Percentiles rank a stretch among this genome's conserved stretches.
These are phyloP conservation scores for Scopulariopsis brevicaulis DNA, from an alignment of 2,329 filamentous ascomycete species.

Conservation along the genomic window DNA sequence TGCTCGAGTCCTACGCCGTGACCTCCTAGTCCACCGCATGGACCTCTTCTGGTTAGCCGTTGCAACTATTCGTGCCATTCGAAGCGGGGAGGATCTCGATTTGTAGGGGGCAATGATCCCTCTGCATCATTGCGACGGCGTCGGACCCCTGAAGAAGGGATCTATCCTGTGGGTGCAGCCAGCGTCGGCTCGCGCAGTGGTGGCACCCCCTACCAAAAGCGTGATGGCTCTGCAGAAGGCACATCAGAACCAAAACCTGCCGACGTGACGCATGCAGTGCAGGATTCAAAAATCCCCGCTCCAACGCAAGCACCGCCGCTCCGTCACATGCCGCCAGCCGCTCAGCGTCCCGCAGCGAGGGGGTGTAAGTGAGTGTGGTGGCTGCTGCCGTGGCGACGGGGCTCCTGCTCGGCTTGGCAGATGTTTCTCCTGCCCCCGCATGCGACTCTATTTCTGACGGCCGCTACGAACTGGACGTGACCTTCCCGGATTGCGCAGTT, in stretches of 20 bases:
- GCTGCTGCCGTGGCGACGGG: neutral
- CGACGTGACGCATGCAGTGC: neutral
- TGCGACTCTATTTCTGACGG: neutral
- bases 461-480: neutral
- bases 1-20: neutral
- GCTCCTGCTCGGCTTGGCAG: neutral
- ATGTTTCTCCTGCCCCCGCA: neutral
- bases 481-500: too few relatives aligned
- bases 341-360: neutral
- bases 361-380: neutral
- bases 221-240: neutral
- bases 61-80: too few relatives aligned
- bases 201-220: neutral
- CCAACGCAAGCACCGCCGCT: neutral
- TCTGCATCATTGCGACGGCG: too few relatives aligned
- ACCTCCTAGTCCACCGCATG: neutral
- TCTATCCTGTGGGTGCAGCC: too few relatives aligned
- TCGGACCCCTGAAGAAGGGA: too few relatives aligned
- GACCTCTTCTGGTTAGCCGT: too few relatives aligned
- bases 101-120: too few relatives aligned
- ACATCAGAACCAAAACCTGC: neutral
- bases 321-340: neutral
- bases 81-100: too few relatives aligned
- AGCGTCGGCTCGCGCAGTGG: neutral
- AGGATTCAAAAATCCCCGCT: neutral